phyloP scores from a whole-genome alignment of 208 protist species.

The Crithidia sp. region DNA sequence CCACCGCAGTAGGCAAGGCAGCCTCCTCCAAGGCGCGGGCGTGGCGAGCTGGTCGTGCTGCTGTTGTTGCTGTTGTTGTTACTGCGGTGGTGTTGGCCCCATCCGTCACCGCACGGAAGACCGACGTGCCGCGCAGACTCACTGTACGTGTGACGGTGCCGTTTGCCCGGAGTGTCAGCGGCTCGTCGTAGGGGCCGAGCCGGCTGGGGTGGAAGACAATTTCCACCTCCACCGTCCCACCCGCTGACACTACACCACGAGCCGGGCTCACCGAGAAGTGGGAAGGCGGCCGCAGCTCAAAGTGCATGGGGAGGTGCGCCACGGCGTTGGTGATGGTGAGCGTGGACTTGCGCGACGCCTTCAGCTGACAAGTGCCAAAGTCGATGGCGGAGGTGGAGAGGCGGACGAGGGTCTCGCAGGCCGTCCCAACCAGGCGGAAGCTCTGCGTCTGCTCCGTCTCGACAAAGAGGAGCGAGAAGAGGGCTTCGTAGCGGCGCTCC shows the following conservation, averaged over 20 bases:
- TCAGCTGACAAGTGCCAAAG: slow-evolving; percentile 74
- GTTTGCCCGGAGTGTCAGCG: slow-evolving; percentile 77
- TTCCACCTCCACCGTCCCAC: slow-evolving; percentile 45
- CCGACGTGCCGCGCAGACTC: slow-evolving; percentile 46
- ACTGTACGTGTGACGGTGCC: slow-evolving; percentile 56
- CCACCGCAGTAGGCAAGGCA: slow-evolving; percentile 36
- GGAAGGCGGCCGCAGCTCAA: slow-evolving; percentile 69
- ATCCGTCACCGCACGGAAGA: slow-evolving; percentile 15
- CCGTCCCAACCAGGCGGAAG: slow-evolving; percentile 74
- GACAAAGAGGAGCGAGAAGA: slow-evolving; percentile 84
- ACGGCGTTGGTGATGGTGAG: slow-evolving; percentile 77
- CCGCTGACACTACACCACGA: slow-evolving; percentile 55
- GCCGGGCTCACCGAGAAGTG: slow-evolving; percentile 73
- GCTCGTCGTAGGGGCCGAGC: slow-evolving; percentile 71
- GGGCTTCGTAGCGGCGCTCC: slow-evolving; percentile 55
- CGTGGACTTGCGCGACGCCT: slow-evolving; percentile 50
- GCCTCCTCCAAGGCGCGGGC: slow-evolving; percentile 31
- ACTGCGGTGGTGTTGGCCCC: too few relatives aligned
- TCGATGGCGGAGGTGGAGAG: slow-evolving; percentile 73
- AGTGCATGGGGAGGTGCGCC: slow-evolving; percentile 77
- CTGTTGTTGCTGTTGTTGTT: background rate
- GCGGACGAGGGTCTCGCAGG: slow-evolving; percentile 67
- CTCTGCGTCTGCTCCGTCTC: slow-evolving; percentile 87
- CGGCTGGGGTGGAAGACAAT: slow-evolving; percentile 86
- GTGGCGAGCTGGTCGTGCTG: slow-evolving; percentile 10